phyloP scores from a whole-genome alignment of 495 filamentous ascomycete genomes.

The Aspergillus funiculosus region DNA sequence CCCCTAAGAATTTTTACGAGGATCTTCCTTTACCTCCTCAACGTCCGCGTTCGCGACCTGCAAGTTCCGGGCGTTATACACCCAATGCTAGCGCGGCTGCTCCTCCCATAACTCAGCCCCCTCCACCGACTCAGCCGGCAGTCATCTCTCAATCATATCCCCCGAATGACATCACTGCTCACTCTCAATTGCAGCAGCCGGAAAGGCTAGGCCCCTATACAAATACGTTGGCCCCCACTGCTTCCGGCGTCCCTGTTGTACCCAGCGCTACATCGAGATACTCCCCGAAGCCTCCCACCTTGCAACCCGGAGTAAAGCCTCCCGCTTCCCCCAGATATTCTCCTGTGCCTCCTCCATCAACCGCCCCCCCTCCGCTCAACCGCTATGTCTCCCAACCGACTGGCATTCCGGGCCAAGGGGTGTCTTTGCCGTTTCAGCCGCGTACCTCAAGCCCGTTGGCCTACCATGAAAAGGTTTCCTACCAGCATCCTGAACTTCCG shows the following conservation, averaged over 20 bases:
- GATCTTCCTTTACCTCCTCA: conserved; percentile 68
- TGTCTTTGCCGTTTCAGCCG: conserved; percentile 65
- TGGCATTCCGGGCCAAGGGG: conserved; percentile 40
- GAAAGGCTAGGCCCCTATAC: conserved; percentile 63
- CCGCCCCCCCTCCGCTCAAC: conserved; percentile 35
- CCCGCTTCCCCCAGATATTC: conserved; percentile 36
- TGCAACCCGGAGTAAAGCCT: conserved; percentile 29
- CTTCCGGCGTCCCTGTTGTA: conserved; percentile 33
- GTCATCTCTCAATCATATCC: conserved; percentile 17
- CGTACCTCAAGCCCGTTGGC: conserved; percentile 82
- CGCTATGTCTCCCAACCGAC: conserved; percentile 49
- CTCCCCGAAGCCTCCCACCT: conserved; percentile 34
- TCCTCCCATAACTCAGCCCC: conserved; percentile 11
- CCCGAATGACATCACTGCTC: conserved; percentile 11
- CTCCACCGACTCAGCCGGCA: conserved; percentile 19
- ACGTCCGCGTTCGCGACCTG: conserved; percentile 37
- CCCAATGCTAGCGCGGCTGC: conserved; percentile 33
- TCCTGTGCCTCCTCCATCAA: conserved; percentile 40
- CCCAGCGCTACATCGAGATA: conserved; percentile 36
- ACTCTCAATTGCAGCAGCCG: conserved; percentile 44
- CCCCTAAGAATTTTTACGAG: conserved; percentile 73
- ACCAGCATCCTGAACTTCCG: conserved; percentile 27
- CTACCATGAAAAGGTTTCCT: conserved; percentile 47
- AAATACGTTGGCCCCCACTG: conserved; percentile 22
- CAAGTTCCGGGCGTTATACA: conserved; percentile 48